phyloP scores from a whole-genome alignment of 306 rosid species.

The Senna siamea region DNA sequence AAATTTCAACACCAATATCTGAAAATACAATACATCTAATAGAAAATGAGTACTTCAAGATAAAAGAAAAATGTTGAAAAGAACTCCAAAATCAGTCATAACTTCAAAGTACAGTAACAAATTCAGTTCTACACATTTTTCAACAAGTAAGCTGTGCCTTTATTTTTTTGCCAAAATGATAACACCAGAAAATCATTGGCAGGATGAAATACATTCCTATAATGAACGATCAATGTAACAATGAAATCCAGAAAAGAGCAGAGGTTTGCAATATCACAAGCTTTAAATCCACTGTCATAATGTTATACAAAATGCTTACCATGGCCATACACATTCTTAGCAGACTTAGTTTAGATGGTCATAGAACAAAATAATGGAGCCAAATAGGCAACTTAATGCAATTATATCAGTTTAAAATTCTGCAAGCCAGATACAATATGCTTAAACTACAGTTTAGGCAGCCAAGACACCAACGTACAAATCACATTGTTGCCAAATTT shows the following conservation, averaged over 20 bases:
- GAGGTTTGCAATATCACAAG: slow-evolving; percentile 13
- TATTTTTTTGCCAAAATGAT: slow-evolving; percentile 15
- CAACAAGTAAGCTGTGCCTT: not conserved
- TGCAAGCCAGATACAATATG: not conserved
- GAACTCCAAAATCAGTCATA: slow-evolving; percentile 16
- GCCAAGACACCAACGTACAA: not conserved
- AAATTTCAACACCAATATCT: slow-evolving; percentile 32
- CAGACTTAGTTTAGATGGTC: not conserved
- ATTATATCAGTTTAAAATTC: not conserved
- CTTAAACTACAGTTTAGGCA: not conserved
- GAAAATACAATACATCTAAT: slow-evolving; percentile 17
- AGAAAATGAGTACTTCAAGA: slow-evolving; percentile 12
- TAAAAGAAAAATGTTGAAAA: slow-evolving; percentile 6
- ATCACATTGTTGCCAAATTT: not conserved
- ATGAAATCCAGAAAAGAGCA: slow-evolving; percentile 11
- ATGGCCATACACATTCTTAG: slow-evolving; percentile 21
- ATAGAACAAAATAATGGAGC: not conserved
- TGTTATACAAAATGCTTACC: slow-evolving; percentile 22
- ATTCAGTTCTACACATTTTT: not conserved
- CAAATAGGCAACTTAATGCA: not conserved
- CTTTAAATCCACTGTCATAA: slow-evolving; percentile 14
- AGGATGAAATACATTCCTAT: not conserved
- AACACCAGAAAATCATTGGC: not conserved
- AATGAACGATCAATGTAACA: slow-evolving; percentile 7
- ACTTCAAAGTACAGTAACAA: slow-evolving; percentile 5